phyloP scores from a whole-genome alignment of 176 grass and related monocot species.

The Triticum dicoccoides region DNA sequence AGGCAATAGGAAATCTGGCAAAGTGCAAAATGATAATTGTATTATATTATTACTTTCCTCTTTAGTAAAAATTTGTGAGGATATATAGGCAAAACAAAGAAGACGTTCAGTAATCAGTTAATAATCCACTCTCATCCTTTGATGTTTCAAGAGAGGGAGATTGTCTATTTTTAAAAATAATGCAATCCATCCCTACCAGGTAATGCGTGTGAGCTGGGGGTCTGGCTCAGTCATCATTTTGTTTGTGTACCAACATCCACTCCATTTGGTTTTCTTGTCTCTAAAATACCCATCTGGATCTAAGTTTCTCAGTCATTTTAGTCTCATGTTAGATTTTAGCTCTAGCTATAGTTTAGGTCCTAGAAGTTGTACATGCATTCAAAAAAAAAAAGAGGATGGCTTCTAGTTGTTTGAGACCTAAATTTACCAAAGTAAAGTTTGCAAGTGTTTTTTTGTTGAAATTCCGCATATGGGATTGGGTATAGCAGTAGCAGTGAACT shows the following conservation, averaged over 20 bases:
- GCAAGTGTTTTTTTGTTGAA: neutral
- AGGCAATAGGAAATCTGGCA: neutral
- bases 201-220: neutral
- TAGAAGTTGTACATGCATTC: neutral
- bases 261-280: neutral
- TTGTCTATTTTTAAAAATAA: neutral
- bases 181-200: neutral
- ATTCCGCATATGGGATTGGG: neutral
- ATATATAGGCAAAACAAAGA: neutral
- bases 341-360: neutral
- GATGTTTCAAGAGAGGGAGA: neutral
- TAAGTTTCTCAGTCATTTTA: neutral
- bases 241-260: neutral
- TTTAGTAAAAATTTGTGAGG: neutral
- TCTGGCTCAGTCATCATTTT: neutral
- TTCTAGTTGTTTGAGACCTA: neutral
- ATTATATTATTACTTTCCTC: neutral
- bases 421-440: neutral
- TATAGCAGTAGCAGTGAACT: neutral
- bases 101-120: neutral
- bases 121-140: neutral
- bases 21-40: neutral
- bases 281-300: neutral
- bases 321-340: neutral
- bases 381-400: neutral